Evolutionary conservation across 805 yeast genomes (phyloP), one percentile per base, ranked within the genome.

Genomic region (Lipomyces sp.): DNA sequence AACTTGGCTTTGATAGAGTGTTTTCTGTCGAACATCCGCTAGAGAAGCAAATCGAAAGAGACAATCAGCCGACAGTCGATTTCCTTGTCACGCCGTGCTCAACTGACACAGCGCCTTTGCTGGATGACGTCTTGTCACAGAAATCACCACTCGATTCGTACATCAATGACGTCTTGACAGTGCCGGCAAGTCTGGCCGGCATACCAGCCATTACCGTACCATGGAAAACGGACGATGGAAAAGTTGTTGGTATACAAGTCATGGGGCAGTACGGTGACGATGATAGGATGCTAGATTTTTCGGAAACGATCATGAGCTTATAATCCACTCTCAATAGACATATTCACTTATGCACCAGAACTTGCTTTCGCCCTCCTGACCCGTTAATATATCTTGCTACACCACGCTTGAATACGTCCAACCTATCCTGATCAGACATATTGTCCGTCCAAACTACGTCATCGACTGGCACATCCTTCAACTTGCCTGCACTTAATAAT

Each of bases 121-220:
- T 89, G 1, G 78, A 79, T 1, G 84, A 83, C n/a, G 84, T 81
- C 63, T 65, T 71, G 8, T 72, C 75, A 5, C 79, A 81, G 30
- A 72, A 76, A 5, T 69, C 75, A 29, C 69, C 75, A 4, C 80
- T 89, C 3, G 85, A 85, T 57, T 83, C 88, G 18, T 92, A 90
- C 72, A 81, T 88, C 62, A 90, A 92, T 76, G 99, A 95, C 77
- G 86, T 90, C 0, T 82, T 92, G 64, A 91, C 97, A 0, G 89
- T 92, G 3, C 98, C 99, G 0, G 90, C 95, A 53, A 92, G 97
- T 1, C 78, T 96, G 65, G 96, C 97, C 0, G 98, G 98, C 0
- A 76, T 94, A 1, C 99, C 99, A 0, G 86, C 97, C 0, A 82
- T 94, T 10, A 84, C 89, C 1, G 79, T 93, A 1, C 99, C 99